Base-by-base conservation (phyloP, 768 basidiomycete genomes). In the Auriscalpium microsporum region DNA sequence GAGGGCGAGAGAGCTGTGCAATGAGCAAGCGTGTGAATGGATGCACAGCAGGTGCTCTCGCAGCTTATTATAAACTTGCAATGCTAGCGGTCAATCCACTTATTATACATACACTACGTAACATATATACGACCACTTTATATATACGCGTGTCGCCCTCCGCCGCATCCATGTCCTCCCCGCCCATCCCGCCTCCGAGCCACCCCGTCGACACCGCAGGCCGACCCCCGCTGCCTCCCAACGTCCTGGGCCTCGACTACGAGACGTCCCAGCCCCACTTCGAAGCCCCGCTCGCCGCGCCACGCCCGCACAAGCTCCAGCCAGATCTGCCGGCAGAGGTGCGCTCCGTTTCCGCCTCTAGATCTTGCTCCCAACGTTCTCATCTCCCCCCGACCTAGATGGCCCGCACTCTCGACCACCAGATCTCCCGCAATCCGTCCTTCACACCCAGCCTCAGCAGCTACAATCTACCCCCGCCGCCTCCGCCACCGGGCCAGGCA, bases 241-340 rank as follows among this genome's bases (percentile, higher is more conserved):
- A 69, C 50, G 63, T 44, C 45, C n/a, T n/a, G n/a, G n/a, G n/a
- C n/a, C 61, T 55, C 33, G 58, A 62, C 10, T 57, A 64, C 19
- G 61, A 65, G 14, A 64, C 62, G 17, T 76, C 78, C 3, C 70
- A 68, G 0, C 81, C 76, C 14, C 81, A 82, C 58, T 80, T 75
- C 56, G 76, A 76, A 59, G 63, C 80, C 57, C 75, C 84, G 4
- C 68, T 87, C 17, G 77, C 77, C 2, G 87, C 87, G 0, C 87
- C 87, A 5, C 74, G 82, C 10, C 84, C 87, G 0, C 81, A 84
- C 61, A 77, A 80, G 40, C 54, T 84, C 11, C 80, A 84, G 61
- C 81, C 81, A 10, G 74, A 73, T 58, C 65, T 87, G 1, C 82
- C 84, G 17, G 75, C 78, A 35, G 83, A 85, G 63, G 86, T 84